These are phyloP conservation scores for Fusarium mexicanum DNA, from an alignment of 2,329 filamentous ascomycete genomes.

Conservation along the genomic window DNA sequence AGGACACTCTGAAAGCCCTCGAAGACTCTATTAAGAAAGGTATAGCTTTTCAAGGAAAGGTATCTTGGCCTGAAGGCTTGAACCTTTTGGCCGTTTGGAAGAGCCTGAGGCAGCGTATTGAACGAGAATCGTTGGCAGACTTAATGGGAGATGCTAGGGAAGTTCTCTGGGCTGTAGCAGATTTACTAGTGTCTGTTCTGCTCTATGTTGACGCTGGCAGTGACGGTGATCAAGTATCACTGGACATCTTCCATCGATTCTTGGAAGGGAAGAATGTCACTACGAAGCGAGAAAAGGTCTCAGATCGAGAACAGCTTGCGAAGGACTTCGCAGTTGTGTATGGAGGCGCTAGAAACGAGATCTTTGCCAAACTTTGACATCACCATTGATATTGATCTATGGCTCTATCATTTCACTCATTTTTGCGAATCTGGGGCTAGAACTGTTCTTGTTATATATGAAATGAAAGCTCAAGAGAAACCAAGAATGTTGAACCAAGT, in stretches of 20 bases:
- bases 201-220: slow-evolving; percentile 53
- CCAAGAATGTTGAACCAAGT: neutral
- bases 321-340: slow-evolving; percentile 51
- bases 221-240: slow-evolving; percentile 49
- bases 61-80: slow-evolving; percentile 41
- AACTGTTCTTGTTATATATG: neutral
- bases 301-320: slow-evolving; percentile 41
- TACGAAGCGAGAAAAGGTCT: slow-evolving; percentile 29
- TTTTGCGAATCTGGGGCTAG: neutral
- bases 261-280: slow-evolving; percentile 43
- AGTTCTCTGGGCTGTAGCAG: slow-evolving; percentile 55
- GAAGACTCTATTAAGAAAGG: slow-evolving; percentile 51
- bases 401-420: neutral
- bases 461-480: neutral
- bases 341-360: slow-evolving; percentile 33
- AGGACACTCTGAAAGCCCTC: slow-evolving; percentile 53
- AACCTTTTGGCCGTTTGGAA: slow-evolving; percentile 52
- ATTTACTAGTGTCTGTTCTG: slow-evolving; percentile 56
- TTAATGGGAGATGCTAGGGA: slow-evolving; percentile 59
- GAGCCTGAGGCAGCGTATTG: slow-evolving; percentile 50
- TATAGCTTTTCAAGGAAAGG: slow-evolving; percentile 37
- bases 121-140: slow-evolving; percentile 46
- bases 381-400: neutral
- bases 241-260: slow-evolving; percentile 54
- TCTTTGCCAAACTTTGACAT: slow-evolving; percentile 40